phyloP scores from a whole-genome alignment of 2,329 filamentous ascomycete genomes.

The Laburnicola sp. region DNA sequence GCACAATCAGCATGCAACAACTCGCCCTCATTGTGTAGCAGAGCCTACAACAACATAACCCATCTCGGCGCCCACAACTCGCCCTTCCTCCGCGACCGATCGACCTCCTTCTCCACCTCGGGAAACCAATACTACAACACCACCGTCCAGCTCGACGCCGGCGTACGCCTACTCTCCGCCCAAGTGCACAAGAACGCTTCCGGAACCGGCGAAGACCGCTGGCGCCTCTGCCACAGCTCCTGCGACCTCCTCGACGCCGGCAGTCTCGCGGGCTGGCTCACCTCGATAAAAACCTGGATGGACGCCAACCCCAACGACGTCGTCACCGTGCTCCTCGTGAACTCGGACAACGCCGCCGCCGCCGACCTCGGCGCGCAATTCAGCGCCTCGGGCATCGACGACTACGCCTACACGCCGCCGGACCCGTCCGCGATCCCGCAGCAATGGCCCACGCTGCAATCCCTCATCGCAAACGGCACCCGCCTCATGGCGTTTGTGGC shows the following conservation, averaged over 20 bases:
- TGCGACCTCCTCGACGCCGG: constrained; percentile 73
- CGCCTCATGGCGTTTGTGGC: constrained; percentile 72
- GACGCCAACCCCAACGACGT: constrained; percentile 72
- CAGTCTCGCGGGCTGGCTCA: constrained; percentile 65
- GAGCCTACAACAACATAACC: constrained; percentile 74
- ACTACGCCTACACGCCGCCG: constrained; percentile 57
- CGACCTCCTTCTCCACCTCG: constrained; percentile 63
- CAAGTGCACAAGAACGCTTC: constrained; percentile 68
- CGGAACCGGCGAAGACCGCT: constrained; percentile 42
- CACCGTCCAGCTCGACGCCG: constrained; percentile 69
- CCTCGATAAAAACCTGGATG: constrained; percentile 68
- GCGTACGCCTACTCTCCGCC: constrained; percentile 70
- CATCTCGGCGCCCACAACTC: constrained; percentile 77
- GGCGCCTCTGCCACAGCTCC: constrained; percentile 70
- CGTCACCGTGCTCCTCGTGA: constrained; percentile 73
- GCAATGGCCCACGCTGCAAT: constrained; percentile 72
- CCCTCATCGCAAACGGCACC: constrained; percentile 65
- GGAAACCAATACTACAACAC: constrained; percentile 77
- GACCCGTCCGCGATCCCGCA: constrained; percentile 52
- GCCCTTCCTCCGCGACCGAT: constrained; percentile 68
- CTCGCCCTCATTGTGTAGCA: constrained; percentile 71
- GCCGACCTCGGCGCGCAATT: constrained; percentile 57
- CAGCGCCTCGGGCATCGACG: constrained; percentile 57
- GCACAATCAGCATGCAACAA: constrained; percentile 71
- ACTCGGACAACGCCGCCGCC: constrained; percentile 63